A percentile compares a stretch with the other conserved stretches of the same genome.
These are phyloP conservation scores for Picea engelmannii DNA, from an alignment of 83 land plant genomes.

Conservation along the genomic window DNA sequence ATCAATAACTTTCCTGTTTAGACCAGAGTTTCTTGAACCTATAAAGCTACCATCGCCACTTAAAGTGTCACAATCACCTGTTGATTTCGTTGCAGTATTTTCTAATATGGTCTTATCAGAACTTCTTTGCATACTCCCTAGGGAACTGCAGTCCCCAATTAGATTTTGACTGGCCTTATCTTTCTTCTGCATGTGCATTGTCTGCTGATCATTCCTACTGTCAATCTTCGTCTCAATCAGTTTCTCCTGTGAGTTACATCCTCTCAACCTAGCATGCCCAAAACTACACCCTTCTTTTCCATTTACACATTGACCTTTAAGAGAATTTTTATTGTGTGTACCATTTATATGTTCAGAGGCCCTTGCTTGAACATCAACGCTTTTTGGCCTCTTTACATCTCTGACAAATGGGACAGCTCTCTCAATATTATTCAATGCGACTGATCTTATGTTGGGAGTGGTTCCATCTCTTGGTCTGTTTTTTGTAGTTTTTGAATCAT, in stretches of 20 bases:
- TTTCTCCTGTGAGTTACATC: background rate
- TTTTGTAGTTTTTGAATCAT: background rate
- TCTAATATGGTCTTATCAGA: background rate
- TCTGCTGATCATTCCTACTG: constrained; percentile 4
- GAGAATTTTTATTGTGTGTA: background rate
- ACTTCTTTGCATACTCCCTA: background rate
- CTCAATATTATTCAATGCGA: background rate
- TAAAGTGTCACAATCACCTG: background rate
- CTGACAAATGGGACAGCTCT: background rate
- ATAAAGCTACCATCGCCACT: background rate
- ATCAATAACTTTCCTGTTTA: constrained; percentile 13
- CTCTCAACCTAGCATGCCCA: constrained; percentile 8
- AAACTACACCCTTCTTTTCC: constrained; percentile 1
- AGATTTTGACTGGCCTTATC: background rate
- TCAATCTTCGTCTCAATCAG: background rate
- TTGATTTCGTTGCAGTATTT: constrained; percentile 1
- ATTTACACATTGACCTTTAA: constrained; percentile 8
- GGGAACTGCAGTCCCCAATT: background rate
- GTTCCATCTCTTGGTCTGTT: background rate
- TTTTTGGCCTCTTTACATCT: background rate
- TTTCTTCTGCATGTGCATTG: background rate
- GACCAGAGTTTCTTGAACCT: background rate
- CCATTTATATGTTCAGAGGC: background rate
- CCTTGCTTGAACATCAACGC: background rate
- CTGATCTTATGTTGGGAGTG: background rate